Evolutionary conservation across 2,329 filamentous ascomycete genomes (phyloP), one percentile per base, ranked within the genome.

Genomic region (Tolypocladium inflatum): DNA sequence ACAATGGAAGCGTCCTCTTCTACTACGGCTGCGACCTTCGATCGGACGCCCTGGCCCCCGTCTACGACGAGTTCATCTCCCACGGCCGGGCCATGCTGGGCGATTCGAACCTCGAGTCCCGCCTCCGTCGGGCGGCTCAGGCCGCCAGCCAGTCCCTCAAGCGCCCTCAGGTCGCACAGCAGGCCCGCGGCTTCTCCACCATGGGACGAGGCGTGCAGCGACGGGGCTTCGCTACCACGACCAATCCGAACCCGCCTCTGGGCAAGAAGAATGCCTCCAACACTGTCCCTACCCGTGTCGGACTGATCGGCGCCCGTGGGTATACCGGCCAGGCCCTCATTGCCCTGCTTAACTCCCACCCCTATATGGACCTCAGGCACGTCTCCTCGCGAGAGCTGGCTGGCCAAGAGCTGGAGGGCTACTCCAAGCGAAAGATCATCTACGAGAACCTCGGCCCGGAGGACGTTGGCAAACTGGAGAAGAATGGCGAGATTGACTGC

Each of bases 351-450:
- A 94, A 96, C 74, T 76, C 84, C 39, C 94, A 97, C 75, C 91
- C 91, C 17, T 83, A 90, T 73, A 88, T 97, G 81, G 92, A 97
- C 64, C 85, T 97, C 56, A 83, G 86, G 54, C 88, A 97, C 70
- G 93, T 97, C 51, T 97, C 91, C 3, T 97, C 93, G 17, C 90
- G 94, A 68, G 93, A 97, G 74, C 83, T 97, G 55, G 87, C 83
- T 6, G 94, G 94, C 43, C 87, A 94, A 76, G 86, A 90, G 73
- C 83, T 97, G 23, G 79, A 93, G 73, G 92, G 91, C 37, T 99
- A 99, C 73, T 85, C 84, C 67, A 97, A 97, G 82, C 85, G 89
- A 62, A 86, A 95, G 61, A 90, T 99, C 64, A 90, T 85, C 62
- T 99, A 99, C 74, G 91, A 96, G 74, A 96, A 91, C 71, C 79